Percentiles rank a stretch among this genome's conserved stretches.
These are phyloP conservation scores for Suillus sp. DNA, from an alignment of 768 basidiomycete species.

Conservation along the genomic window DNA sequence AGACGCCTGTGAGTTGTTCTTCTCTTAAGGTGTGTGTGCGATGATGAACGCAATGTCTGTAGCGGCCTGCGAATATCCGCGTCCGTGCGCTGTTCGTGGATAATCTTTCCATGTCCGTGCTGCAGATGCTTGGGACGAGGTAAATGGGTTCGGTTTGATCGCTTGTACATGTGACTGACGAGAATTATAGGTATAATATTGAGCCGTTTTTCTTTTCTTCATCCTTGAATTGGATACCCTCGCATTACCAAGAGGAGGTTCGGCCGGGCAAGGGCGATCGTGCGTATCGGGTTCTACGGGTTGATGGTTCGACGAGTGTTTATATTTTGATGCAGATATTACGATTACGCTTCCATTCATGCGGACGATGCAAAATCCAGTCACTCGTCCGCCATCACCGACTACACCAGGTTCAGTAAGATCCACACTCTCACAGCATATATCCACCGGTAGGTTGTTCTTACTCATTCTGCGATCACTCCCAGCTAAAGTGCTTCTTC, in stretches of 20 bases:
- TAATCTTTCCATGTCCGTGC: slow-evolving; percentile 32
- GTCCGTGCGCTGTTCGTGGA: slow-evolving; percentile 42
- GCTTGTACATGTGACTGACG: slow-evolving; percentile 9
- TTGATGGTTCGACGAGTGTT: slow-evolving; percentile 5
- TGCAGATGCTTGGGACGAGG: slow-evolving; percentile 42
- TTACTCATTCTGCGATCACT: not conserved
- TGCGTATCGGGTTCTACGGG: slow-evolving; percentile 27
- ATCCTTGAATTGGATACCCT: slow-evolving; percentile 44
- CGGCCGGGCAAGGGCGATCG: slow-evolving; percentile 36
- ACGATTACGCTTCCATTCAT: slow-evolving; percentile 45
- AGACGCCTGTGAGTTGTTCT: slow-evolving; percentile 24
- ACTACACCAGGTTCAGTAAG: not conserved
- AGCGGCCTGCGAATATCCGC: slow-evolving; percentile 30
- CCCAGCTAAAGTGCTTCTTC: slow-evolving; percentile 6
- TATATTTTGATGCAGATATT: slow-evolving; percentile 34
- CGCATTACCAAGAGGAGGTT: slow-evolving; percentile 42
- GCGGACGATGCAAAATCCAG: slow-evolving; percentile 41
- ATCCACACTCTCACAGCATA: not conserved
- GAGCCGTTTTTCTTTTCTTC: slow-evolving; percentile 49
- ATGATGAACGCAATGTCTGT: slow-evolving; percentile 3
- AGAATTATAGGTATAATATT: slow-evolving; percentile 37
- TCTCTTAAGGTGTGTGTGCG: not conserved
- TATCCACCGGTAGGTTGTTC: not conserved
- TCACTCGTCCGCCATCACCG: slow-evolving; percentile 23
- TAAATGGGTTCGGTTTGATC: slow-evolving; percentile 17